Evolutionary conservation across 2,329 filamentous ascomycete species (phyloP).

Genomic region (Fusarium equiseti): DNA sequence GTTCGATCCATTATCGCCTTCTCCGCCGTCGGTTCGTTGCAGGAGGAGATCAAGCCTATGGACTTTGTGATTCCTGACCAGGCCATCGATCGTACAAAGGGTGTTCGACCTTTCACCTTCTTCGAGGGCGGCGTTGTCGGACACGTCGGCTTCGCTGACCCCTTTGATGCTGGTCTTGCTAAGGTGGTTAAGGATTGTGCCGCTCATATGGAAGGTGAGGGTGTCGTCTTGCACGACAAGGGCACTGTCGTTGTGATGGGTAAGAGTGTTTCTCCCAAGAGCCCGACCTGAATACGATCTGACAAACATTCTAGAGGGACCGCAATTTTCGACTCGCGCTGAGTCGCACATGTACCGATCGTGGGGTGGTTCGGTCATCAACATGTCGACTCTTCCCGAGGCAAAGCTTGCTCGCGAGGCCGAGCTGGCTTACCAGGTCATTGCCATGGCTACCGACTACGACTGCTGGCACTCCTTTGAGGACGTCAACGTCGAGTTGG

Average conservation of each 20-base stretch:
- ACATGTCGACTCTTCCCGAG: constrained; percentile 97
- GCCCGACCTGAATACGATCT: constrained; percentile 35
- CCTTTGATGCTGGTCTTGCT: constrained; percentile 85
- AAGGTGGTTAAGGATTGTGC: constrained; percentile 84
- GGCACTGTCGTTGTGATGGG: constrained; percentile 94
- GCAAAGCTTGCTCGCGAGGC: constrained; percentile 96
- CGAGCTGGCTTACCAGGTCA: constrained; percentile 97
- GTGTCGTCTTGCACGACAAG: constrained; percentile 83
- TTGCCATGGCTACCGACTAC: constrained; percentile 99
- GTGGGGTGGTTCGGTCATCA: constrained; percentile 95
- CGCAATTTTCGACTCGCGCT: constrained; percentile 95
- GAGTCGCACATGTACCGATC: constrained; percentile 95
- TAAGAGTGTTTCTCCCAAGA: constrained; percentile 50
- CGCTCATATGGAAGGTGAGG: constrained; percentile 80
- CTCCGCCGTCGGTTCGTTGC: constrained; percentile 91
- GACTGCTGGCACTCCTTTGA: constrained; percentile 93
- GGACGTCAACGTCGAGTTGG: constrained; percentile 95
- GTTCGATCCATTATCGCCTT: constrained; percentile 94
- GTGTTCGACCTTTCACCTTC: constrained; percentile 92
- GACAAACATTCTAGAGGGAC: constrained; percentile 75
- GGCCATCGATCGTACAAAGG: constrained; percentile 97
- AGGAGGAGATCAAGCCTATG: constrained; percentile 92
- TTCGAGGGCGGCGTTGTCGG: constrained; percentile 93
- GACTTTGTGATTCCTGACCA: constrained; percentile 98
- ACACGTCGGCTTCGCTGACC: constrained; percentile 95